Evolutionary conservation across 2,329 filamentous ascomycete genomes (phyloP).

Genomic region (Aspergillus sp.): DNA sequence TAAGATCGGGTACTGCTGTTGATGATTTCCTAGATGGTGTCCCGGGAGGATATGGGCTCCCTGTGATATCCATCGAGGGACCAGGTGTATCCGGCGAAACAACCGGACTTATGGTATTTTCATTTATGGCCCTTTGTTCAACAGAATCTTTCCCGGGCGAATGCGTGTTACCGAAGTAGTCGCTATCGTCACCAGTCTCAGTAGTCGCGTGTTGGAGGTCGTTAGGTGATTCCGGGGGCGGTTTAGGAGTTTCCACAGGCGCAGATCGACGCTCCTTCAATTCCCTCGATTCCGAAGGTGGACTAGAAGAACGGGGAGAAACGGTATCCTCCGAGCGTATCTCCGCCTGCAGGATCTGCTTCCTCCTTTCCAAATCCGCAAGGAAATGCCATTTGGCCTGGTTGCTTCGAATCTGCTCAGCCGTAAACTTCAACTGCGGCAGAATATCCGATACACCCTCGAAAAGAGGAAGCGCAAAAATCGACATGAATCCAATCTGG

Average conservation of each 20-base stretch:
- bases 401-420: slow-evolving; percentile 76
- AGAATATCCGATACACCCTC: slow-evolving; percentile 81
- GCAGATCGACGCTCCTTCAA: no score
- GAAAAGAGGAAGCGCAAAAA: slow-evolving; percentile 91
- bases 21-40: slow-evolving; percentile 9
- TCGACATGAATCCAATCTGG: slow-evolving; percentile 93
- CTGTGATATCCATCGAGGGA: slow-evolving; percentile 31
- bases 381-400: slow-evolving; percentile 60
- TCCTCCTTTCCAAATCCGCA: slow-evolving; percentile 25
- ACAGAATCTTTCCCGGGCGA: no score
- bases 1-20: slow-evolving; percentile 22
- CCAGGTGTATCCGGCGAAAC: slow-evolving; percentile 31
- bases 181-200: no score
- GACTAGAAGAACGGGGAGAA: no score
- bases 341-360: slow-evolving; percentile 12
- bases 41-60: slow-evolving; percentile 10
- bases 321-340: no score
- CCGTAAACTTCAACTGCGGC: slow-evolving; percentile 77
- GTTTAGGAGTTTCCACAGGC: no score
- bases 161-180: no score
- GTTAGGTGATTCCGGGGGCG: no score
- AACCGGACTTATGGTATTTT: slow-evolving; percentile 29
- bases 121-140: slow-evolving; percentile 17
- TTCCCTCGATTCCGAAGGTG: no score
- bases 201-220: no score